phyloP scores from a whole-genome alignment of 1,139 yeast genomes.

The Scheffersomyces cryptocercus region DNA sequence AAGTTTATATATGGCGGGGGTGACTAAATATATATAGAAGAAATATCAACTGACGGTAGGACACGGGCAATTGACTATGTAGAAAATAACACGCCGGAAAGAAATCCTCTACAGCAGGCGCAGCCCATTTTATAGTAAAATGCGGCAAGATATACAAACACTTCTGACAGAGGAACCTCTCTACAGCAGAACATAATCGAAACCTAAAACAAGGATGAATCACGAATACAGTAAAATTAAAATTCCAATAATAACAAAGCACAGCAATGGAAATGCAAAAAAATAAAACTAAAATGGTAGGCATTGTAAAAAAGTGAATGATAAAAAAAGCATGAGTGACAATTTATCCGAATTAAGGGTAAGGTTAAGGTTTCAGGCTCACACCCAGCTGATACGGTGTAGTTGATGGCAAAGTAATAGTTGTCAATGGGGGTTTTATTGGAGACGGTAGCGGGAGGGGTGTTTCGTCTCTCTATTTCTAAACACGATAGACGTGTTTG shows the following conservation, averaged over 20 bases:
- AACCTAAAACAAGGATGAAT: not conserved
- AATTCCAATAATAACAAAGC: not conserved
- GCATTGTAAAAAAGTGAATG: not conserved
- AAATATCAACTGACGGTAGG: no score
- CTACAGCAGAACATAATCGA: not conserved
- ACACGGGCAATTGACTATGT: no score
- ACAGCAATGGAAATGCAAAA: not conserved
- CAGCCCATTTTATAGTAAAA: not conserved
- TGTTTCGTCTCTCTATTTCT: no score
- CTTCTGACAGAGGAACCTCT: no score
- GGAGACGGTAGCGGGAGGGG: not conserved
- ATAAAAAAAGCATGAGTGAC: not conserved
- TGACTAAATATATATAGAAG: no score
- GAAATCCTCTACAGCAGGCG: not conserved
- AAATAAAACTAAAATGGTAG: not conserved
- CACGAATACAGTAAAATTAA: constrained; percentile 1
- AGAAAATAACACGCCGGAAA: not conserved
- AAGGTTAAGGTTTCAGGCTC: not conserved
- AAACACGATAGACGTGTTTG: no score
- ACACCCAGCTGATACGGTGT: no score
- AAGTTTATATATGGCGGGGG: not conserved
- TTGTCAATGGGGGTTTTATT: not conserved
- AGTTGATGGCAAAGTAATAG: not conserved
- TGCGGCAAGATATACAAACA: not conserved
- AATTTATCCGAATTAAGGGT: not conserved